Evolutionary conservation across 2,329 filamentous ascomycete species (phyloP), one percentile per base, ranked within the genome.

Genomic region (Microcyclospora pomicola): DNA sequence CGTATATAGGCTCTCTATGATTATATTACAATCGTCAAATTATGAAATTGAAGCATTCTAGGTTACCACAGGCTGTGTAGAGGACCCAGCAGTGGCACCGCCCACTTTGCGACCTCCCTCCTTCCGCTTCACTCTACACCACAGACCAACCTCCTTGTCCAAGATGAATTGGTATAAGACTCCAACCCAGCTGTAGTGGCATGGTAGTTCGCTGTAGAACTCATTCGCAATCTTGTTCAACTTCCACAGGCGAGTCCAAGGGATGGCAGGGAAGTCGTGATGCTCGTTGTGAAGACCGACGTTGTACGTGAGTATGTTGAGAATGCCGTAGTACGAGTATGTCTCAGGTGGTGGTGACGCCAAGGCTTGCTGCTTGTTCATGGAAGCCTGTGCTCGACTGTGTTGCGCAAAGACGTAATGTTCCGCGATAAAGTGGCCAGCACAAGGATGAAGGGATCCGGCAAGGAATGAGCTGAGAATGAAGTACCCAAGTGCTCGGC

Each of bases 241-340:
- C 55, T 70, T 71, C 38, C 79, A 82, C 30, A 98, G 71, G 27
- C 81, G 72, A 9, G 86, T 95, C 91, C 91, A 98, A 0, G 91
- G 88, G 34, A 98, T 75, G 34, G 91, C 91, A 9, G 91, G 91
- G 65, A 98, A 98, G 62, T 98, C 91, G 61, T 98, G 91, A 63
- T 98, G 91, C 68, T 98, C 91, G 59, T 98, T 98, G 68, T 98
- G 91, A 54, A 95, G 67, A 37, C 91, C 91, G 33, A 98, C 91
- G 52, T 98, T 98, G 70, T 96, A 98, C 1, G 87, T 94, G 35
- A 98, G 64, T 52, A 86, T 64, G 65, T 98, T 98, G 47, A 96
- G 72, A 1, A 82, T 75, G 0, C 91, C 91, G 59, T 98, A 98
- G 72, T 98, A 98, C 34, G 81, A 88, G 66, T 85, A 98, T 1